These are phyloP conservation scores for Coffea eugenioides DNA, from an alignment of 257 asterid genomes.

Conservation along the genomic window DNA sequence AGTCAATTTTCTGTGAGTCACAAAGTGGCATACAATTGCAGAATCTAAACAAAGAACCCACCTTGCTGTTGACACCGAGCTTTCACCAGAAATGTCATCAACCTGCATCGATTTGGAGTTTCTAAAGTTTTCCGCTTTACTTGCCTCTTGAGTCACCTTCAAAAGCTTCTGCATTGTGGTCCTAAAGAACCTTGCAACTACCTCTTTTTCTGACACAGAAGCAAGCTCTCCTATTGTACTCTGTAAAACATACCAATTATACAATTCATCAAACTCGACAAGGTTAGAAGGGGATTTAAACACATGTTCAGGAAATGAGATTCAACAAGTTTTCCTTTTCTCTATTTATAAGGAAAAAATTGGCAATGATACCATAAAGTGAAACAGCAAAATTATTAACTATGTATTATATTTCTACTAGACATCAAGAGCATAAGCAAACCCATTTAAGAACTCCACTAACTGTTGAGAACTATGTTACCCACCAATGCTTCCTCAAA, in stretches of 20 bases:
- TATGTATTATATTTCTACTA: background rate
- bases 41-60: conserved; percentile 20
- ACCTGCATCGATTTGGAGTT: conserved; percentile 64
- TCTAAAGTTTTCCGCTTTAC: conserved; percentile 37
- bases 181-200: conserved; percentile 48
- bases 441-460: background rate
- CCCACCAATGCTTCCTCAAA: conserved; percentile 4
- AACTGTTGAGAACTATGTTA: background rate
- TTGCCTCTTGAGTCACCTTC: conserved; percentile 52
- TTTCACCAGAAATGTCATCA: conserved; percentile 46
- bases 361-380: background rate
- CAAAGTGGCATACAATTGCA: too few relatives aligned
- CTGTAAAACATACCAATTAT: conserved; percentile 36
- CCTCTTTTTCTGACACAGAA: conserved; percentile 64
- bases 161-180: conserved; percentile 65
- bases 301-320: background rate
- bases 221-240: conserved; percentile 72
- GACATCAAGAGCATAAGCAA: background rate
- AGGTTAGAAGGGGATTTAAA: conserved; percentile 1
- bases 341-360: background rate
- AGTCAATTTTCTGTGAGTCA: background rate
- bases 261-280: background rate
- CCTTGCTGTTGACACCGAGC: conserved; percentile 56
- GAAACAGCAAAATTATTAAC: background rate
- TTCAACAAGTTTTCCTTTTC: background rate